Evolutionary conservation across 2,329 filamentous ascomycete genomes (phyloP), one percentile per base, ranked within the genome.

Genomic region (Venturia effusa): DNA sequence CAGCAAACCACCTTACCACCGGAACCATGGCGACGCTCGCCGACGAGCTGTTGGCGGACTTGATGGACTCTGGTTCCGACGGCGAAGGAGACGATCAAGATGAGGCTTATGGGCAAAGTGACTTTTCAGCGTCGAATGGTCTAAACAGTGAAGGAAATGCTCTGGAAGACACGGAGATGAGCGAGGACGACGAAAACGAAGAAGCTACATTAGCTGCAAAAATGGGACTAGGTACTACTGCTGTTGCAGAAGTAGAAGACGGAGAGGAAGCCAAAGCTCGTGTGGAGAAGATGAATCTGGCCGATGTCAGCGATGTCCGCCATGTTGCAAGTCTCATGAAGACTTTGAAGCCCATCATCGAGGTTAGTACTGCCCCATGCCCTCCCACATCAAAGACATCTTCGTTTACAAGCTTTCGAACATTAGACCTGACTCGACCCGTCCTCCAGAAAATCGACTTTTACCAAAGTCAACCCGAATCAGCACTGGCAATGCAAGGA

Each of bases 21-120:
- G 40, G 69, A 62, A 34, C 30, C 19, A 95, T 97, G 92, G 91
- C 93, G 74, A 95, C 91, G 55, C 83, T 95, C 67, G 93, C 90
- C 67, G 92, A 97, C 71, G 93, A 97, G 74, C 84, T 99, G 13
- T 82, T 97, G 69, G 90, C 94, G 71, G 91, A 96, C 74, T 94
- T 96, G 68, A 91, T 92, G 70, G 90, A 95, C 72, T 90, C 87
- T 6, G 91, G 87, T 61, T 90, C 90, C 62, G 90, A 94, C 70
- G 84, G 83, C 43, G 87, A 88, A 66, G 84, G 85, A 41, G 80
- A 84, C 39, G 80, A 82, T 59, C 79, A 76, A 65, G 65, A 68
- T 24, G 70, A 64, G 5, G 61, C 65, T 34, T 61, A 62, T 64
- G 63, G 66, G 62, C 61, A 65, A 24, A 40, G 24, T 15, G 59